These are phyloP conservation scores for Colletotrichum simmondsii DNA, from an alignment of 2,329 filamentous ascomycete genomes.

Conservation along the genomic window DNA sequence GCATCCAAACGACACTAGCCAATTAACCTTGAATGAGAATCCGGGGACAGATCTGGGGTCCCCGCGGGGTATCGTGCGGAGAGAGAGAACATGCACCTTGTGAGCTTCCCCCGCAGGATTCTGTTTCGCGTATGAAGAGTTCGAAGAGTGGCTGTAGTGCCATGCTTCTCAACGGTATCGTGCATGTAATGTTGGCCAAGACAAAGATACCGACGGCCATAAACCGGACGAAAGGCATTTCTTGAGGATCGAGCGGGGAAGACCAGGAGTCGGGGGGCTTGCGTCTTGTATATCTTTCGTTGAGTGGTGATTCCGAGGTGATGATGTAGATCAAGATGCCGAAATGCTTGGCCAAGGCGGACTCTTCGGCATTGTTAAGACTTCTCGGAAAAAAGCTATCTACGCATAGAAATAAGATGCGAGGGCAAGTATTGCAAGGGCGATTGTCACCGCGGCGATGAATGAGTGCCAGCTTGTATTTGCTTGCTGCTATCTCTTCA, in stretches of 20 bases:
- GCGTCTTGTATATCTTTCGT: not conserved
- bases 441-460: not conserved
- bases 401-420: not conserved
- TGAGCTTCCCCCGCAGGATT: not conserved
- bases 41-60: not conserved
- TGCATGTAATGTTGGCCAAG: not conserved
- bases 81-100: not conserved
- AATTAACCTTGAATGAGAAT: not conserved
- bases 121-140: not conserved
- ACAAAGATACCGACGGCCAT: not conserved
- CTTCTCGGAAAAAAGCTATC: not conserved
- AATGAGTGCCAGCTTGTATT: not conserved
- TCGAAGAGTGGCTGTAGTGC: not conserved
- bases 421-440: not conserved
- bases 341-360: not conserved
- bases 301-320: not conserved
- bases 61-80: not conserved
- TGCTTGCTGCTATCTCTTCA: not conserved
- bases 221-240: not conserved
- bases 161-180: not conserved
- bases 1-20: not conserved
- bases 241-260: not conserved
- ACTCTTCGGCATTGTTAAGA: not conserved
- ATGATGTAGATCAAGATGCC: not conserved
- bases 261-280: not conserved